Percentiles rank a stretch among this genome's conserved stretches.
phyloP scores from a whole-genome alignment of 2,329 filamentous ascomycete genomes.

The Trichoderma afroharzianum region DNA sequence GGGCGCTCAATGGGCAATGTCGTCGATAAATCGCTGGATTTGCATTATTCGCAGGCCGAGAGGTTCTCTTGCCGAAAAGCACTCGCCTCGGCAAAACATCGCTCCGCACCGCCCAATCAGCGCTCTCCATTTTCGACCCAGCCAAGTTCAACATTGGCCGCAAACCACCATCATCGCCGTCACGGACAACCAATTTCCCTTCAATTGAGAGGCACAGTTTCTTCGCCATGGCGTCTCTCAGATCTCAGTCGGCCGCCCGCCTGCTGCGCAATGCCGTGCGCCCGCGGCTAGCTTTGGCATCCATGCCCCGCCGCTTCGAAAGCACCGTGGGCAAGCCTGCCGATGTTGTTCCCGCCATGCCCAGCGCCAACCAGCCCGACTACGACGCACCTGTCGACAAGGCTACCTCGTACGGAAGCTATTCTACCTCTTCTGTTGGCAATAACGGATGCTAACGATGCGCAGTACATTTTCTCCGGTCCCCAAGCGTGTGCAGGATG shows the following conservation, averaged over 20 bases:
- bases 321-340: slow-evolving; percentile 46
- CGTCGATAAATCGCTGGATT: slow-evolving; percentile 22
- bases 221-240: slow-evolving; percentile 61
- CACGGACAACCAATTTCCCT: neutral
- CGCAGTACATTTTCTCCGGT: slow-evolving; percentile 83
- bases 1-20: slow-evolving; percentile 35
- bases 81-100: slow-evolving; percentile 45
- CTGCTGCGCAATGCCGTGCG: slow-evolving; percentile 47
- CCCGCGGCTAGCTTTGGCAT: slow-evolving; percentile 37
- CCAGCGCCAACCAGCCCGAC: slow-evolving; percentile 65
- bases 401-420: slow-evolving; percentile 70
- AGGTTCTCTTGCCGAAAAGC: slow-evolving; percentile 45
- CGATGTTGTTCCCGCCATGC: slow-evolving; percentile 36
- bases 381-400: slow-evolving; percentile 80
- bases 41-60: slow-evolving; percentile 26
- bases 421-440: neutral
- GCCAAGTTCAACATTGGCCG: slow-evolving; percentile 27
- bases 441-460: neutral
- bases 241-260: slow-evolving; percentile 51
- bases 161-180: slow-evolving; percentile 22
- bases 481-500: slow-evolving; percentile 84
- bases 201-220: slow-evolving; percentile 28
- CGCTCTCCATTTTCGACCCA: slow-evolving; percentile 19
- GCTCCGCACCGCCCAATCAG: slow-evolving; percentile 44
- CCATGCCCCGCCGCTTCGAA: slow-evolving; percentile 52